These are phyloP conservation scores for Phytophthora capsici DNA, from an alignment of 352 stramenopile species.

Conservation along the genomic window DNA sequence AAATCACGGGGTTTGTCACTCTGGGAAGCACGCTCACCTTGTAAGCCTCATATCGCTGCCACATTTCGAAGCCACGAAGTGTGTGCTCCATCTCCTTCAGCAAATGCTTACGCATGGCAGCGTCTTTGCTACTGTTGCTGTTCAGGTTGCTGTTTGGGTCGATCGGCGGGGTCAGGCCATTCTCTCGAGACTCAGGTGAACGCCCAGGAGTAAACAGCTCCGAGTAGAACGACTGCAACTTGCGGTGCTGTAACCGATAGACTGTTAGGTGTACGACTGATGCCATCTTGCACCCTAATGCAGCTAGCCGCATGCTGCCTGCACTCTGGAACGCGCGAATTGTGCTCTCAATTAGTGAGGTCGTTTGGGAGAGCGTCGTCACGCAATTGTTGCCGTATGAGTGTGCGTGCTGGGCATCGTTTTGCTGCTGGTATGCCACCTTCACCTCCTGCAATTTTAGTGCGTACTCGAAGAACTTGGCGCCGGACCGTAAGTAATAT, in stretches of 20 bases:
- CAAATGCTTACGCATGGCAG: conserved; percentile 66
- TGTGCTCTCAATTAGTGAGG: conserved; percentile 82
- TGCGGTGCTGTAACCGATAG: conserved; percentile 83
- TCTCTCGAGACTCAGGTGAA: conserved; percentile 76
- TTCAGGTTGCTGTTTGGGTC: conserved; percentile 43
- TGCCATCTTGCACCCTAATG: conserved; percentile 84
- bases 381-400: conserved; percentile 71
- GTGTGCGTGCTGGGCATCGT: conserved; percentile 65
- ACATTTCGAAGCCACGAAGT: conserved; percentile 89
- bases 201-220: conserved; percentile 79
- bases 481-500: conserved; percentile 78
- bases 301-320: conserved; percentile 65
- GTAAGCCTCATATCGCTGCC: conserved; percentile 80
- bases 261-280: conserved; percentile 82
- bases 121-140: conserved; percentile 69
- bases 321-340: conserved; percentile 69
- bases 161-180: conserved; percentile 77
- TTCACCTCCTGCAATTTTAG: conserved; percentile 85
- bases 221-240: conserved; percentile 81
- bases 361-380: conserved; percentile 78
- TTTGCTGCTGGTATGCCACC: conserved; percentile 73
- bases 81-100: conserved; percentile 89
- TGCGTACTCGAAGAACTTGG: conserved; percentile 87
- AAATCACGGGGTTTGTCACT: conserved; percentile 75
- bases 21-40: conserved; percentile 74